Base-by-base conservation (phyloP, 495 filamentous ascomycete genomes). In the Penicillium macrosclerotiorum region DNA sequence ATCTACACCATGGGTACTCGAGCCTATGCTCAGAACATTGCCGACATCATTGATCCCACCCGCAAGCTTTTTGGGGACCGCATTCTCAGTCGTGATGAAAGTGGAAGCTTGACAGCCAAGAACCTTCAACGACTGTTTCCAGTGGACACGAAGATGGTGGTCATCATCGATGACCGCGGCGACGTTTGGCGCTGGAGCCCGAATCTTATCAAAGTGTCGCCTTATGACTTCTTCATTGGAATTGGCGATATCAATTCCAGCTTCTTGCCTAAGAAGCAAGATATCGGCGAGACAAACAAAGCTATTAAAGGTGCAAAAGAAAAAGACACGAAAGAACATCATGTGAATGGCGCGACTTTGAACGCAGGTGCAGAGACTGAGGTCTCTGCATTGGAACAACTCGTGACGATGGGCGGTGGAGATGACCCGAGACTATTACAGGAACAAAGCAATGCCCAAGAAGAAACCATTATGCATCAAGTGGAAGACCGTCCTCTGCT, bases 1-100 rank as follows among this genome's bases (percentile, higher is more conserved):
- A 91, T 99, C 57, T 99, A 99, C 71, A 98, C 93, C 17, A 97
- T 97, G 93, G 93, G 91, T 42, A 99, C 93, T 33, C 81, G 93
- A 49, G 87, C 90, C 7, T 99, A 99, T 61, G 93, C 93, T 19
- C 75, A 91, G 49, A 81, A 88, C 43, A 93, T 99, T 54, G 92
- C 92, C 14, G 83, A 86, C 55, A 90, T 96, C 52, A 86, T 99
- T 41, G 93, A 99, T 63, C 92, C 92, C 1, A 81, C 89, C 18
- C 81, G 84, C 37, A 92, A 85, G 60, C 79, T 95, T 11, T 99
- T 99, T 59, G 92, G 88, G 3, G 89, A 96, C 60, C 79, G 93
- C 33, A 91, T 99, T 59, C 85, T 99, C 52, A 96, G 90, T 59
- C 84, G 93, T 42, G 90, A 96, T 59, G 93, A 99, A 65, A 99